A percentile compares a stretch with the other conserved stretches of the same genome.
Evolutionary conservation across 208 protist species (phyloP).

Genomic region (Acanthamoeba lenticulata): DNA sequence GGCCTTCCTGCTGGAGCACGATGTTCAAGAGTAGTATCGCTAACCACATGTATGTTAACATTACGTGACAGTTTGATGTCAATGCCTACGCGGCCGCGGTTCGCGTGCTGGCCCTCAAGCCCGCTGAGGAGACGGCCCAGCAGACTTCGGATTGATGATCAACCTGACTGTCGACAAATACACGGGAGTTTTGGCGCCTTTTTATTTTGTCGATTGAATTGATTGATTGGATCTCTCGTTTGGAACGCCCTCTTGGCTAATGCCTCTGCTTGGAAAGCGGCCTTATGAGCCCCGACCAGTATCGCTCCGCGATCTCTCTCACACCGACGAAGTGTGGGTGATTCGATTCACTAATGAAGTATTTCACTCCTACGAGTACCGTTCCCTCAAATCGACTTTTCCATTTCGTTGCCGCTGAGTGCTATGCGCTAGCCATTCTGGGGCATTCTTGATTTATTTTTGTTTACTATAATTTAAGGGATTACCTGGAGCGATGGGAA

Average conservation of each 20-base stretch:
- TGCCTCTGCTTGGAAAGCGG: conserved; percentile 2
- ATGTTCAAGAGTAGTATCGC: no score
- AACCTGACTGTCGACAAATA: no score
- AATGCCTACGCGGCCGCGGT: conserved; percentile 8
- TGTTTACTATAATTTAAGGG: neutral
- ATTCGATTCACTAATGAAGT: conserved; percentile 22
- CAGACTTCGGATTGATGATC: neutral
- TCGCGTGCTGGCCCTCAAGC: conserved; percentile 36
- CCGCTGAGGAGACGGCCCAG: neutral
- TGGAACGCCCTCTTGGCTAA: neutral
- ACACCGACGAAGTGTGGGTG: conserved; percentile 18
- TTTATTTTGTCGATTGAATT: neutral
- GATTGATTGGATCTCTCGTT: neutral
- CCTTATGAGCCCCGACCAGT: neutral
- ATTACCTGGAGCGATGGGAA: neutral
- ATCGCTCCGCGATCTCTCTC: neutral
- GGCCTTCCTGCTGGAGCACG: no score
- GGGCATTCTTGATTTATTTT: neutral
- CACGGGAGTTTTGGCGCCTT: no score
- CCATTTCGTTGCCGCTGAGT: no score
- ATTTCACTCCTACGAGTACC: conserved; percentile 12
- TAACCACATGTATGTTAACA: no score
- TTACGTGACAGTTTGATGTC: conserved; percentile 35
- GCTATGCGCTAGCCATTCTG: neutral
- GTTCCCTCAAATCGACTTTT: no score